Base-by-base conservation (phyloP, 2,329 filamentous ascomycete genomes). In the Drechslerella stenobrocha region DNA sequence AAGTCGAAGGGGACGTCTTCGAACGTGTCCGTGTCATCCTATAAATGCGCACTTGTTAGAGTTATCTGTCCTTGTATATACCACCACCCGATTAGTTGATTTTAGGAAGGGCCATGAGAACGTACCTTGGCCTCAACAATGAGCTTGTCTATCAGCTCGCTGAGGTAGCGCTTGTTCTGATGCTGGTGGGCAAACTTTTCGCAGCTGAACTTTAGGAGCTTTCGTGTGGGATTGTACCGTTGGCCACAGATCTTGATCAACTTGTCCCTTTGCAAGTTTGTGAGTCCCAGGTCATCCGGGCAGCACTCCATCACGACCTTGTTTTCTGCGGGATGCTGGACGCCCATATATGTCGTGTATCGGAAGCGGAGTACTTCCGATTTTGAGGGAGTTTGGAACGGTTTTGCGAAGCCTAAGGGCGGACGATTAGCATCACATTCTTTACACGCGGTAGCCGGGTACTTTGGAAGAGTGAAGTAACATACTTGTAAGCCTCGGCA, bases 91-190 rank as follows among this genome's bases (percentile, higher is more conserved):
- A n/a, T n/a, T n/a, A n/a, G n/a, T n/a, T n/a, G n/a, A n/a, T n/a
- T n/a, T n/a, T n/a, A n/a, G n/a, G n/a, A n/a, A n/a, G n/a, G n/a
- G n/a, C n/a, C n/a, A n/a, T n/a, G n/a, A n/a, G n/a, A 63, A 64
- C 76, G 45, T 77, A 83, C 83, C 79, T 85, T 88, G 63, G 91
- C 90, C 75, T 89, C 85, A 4, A 79, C 80, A 64, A 98, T 78
- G 71, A 98, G 79, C 50, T 81, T 83, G 70, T 87, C 81, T 50
- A 97, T 83, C 48, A 90, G 77, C 73, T 95, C 89, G 53, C 85
- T 87, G 20, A 98, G 81, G 76, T 93, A 93, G n/a, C 89, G 85
- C 81, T 97, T 98, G 80, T 98, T 98, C 79, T 97, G 91, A 15
- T 91, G 89, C 75, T 90, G 87, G 57, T 91, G 88, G 75, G 89